Evolutionary conservation across 2,329 filamentous ascomycete genomes (phyloP).

Genomic region (Neonectria faginata): DNA sequence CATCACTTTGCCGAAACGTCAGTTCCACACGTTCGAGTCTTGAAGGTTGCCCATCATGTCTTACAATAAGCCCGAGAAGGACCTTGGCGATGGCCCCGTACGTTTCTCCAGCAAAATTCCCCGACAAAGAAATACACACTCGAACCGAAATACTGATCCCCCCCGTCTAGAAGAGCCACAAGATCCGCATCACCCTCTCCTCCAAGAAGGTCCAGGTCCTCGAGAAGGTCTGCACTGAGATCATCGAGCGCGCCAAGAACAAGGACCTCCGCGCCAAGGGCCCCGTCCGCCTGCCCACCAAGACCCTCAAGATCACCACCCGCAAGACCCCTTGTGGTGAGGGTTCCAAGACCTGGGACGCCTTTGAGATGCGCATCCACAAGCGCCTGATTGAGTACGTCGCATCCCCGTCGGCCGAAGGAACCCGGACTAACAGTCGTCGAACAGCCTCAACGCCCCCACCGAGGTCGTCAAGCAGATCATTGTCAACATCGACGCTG

Average conservation of each 20-base stretch:
- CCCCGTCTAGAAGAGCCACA: conserved; percentile 82
- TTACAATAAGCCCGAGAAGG: conserved; percentile 96
- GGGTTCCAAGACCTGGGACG: conserved; percentile 99
- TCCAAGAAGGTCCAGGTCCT: conserved; percentile 93
- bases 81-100: conserved; percentile 88
- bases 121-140: not conserved
- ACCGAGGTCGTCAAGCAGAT: conserved; percentile 98
- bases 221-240: conserved; percentile 98
- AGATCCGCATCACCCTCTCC: conserved; percentile 98
- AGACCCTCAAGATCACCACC: conserved; percentile 96
- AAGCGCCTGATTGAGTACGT: conserved; percentile 95
- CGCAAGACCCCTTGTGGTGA: conserved; percentile 99
- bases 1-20: conserved; percentile 84
- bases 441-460: conserved; percentile 83
- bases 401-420: not conserved
- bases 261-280: conserved; percentile 99
- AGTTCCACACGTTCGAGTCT: conserved; percentile 77
- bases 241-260: conserved; percentile 97
- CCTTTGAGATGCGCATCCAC: conserved; percentile 99
- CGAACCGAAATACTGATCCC: conserved; percentile 10
- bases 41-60: conserved; percentile 84
- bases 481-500: conserved; percentile 95
- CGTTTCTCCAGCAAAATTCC: conserved; percentile 51
- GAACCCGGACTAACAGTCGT: conserved; percentile 36
- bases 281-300: conserved; percentile 96